Evolutionary conservation across 495 filamentous ascomycete genomes (phyloP).

Genomic region (Penicillium egyptiacum): DNA sequence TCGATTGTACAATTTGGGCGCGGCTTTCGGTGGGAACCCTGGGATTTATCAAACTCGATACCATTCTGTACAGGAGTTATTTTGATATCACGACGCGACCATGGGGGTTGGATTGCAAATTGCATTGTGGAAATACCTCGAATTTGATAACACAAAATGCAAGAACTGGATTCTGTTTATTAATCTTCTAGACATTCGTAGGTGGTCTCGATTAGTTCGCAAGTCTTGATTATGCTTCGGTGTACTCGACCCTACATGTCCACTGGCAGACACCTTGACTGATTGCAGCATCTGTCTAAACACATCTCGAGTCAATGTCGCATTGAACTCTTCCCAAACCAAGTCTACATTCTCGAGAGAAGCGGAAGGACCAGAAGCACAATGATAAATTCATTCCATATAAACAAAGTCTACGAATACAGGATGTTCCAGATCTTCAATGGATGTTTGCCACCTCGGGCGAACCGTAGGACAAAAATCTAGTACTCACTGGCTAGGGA

Average conservation of each 20-base stretch:
- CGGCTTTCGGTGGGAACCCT: conserved; percentile 19
- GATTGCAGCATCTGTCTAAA: not conserved
- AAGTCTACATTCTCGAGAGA: not conserved
- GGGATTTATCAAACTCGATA: conserved; percentile 40
- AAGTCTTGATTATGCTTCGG: not conserved
- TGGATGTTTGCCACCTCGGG: conserved; percentile 49
- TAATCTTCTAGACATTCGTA: not conserved
- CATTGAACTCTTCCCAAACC: not conserved
- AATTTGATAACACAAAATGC: conserved; percentile 22
- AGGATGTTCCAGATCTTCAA: conserved; percentile 36
- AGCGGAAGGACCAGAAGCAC: not conserved
- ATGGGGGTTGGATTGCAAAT: conserved; percentile 9
- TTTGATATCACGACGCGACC: conserved; percentile 8
- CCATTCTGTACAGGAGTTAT: conserved; percentile 46
- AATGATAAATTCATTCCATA: not conserved
- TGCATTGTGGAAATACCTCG: conserved; percentile 25
- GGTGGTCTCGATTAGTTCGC: not conserved
- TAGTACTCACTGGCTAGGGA: conserved; percentile 49
- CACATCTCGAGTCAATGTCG: not conserved
- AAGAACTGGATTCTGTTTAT: conserved; percentile 13
- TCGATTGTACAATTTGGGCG: conserved; percentile 29
- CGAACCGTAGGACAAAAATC: conserved; percentile 45
- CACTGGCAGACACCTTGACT: not conserved
- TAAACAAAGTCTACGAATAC: conserved; percentile 3
- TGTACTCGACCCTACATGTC: not conserved